These are phyloP conservation scores for Bjerkandera adusta DNA, from an alignment of 1,284 basidiomycete species.

Conservation along the genomic window DNA sequence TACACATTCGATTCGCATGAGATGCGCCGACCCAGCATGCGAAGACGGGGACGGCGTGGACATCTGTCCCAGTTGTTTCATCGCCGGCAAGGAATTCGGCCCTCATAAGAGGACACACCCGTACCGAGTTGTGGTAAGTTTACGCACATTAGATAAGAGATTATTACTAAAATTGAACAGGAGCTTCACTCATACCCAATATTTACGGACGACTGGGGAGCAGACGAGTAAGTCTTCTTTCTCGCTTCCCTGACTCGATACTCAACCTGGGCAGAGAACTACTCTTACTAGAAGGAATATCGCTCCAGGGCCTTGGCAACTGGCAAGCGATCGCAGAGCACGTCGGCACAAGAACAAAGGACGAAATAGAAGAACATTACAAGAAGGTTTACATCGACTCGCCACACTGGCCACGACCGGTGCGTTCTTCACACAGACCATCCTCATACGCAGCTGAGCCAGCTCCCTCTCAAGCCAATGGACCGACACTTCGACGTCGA, in stretches of 20 bases:
- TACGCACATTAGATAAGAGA: background rate
- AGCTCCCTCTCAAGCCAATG: conserved; percentile 48
- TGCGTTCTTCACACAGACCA: conserved; percentile 34
- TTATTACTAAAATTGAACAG: conserved; percentile 38
- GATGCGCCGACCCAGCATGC: conserved; percentile 83
- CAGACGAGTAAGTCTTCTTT: conserved; percentile 78
- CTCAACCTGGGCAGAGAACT: conserved; percentile 65
- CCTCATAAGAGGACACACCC: conserved; percentile 87
- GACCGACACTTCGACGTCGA: conserved; percentile 71
- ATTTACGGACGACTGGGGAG: conserved; percentile 95
- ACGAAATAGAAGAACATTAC: conserved; percentile 95
- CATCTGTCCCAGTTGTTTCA: conserved; percentile 89
- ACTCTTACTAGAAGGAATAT: conserved; percentile 86
- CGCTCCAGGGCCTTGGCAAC: conserved; percentile 90
- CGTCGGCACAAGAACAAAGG: conserved; percentile 91
- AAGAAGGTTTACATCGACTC: conserved; percentile 80
- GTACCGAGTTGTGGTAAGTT: conserved; percentile 88
- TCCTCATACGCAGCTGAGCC: conserved; percentile 7
- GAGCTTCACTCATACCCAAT: conserved; percentile 97
- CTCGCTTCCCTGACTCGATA: background rate
- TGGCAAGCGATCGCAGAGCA: conserved; percentile 98
- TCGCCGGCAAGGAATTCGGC: conserved; percentile 86
- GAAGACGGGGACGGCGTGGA: conserved; percentile 78
- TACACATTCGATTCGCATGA: conserved; percentile 89
- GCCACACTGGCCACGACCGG: conserved; percentile 76